Conservation (phyloP, 2,329 filamentous ascomycete species). For the Monilinia vaccinii-corymbosi region DNA sequence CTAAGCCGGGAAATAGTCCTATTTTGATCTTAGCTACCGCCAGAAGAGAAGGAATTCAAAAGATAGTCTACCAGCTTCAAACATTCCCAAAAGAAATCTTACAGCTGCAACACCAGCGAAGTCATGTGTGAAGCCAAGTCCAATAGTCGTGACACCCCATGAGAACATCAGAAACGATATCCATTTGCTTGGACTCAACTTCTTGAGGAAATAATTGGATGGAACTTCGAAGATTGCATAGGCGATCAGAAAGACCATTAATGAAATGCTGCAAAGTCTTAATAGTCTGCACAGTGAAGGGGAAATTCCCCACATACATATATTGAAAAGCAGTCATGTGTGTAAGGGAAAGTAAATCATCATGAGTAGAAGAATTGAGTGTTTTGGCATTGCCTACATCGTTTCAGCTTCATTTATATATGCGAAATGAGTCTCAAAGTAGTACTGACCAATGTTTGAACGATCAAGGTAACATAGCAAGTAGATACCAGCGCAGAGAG, state of each 20-base stretch:
- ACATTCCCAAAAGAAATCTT: slow-evolving; percentile 40
- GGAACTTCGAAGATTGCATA: slow-evolving; percentile 42
- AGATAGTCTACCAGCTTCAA: slow-evolving; percentile 35
- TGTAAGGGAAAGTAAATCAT: slow-evolving; percentile 55
- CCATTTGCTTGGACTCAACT: slow-evolving; percentile 38
- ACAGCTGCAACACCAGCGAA: slow-evolving; percentile 36
- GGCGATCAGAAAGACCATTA: slow-evolving; percentile 40
- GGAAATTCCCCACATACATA: slow-evolving; percentile 31
- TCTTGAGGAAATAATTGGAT: slow-evolving; percentile 41
- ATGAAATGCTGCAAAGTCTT: slow-evolving; percentile 29
- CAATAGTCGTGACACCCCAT: slow-evolving; percentile 41
- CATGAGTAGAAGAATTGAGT: slow-evolving; percentile 47
- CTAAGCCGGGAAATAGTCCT: slow-evolving; percentile 33
- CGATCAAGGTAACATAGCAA: slow-evolving; percentile 60
- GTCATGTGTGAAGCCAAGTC: slow-evolving; percentile 35
- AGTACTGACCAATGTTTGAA: slow-evolving; percentile 50
- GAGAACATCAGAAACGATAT: slow-evolving; percentile 41
- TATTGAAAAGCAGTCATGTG: slow-evolving; percentile 54
- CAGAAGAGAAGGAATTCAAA: slow-evolving; percentile 22
- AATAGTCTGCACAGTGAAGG: background rate
- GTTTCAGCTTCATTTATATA: background rate
- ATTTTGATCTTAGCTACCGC: slow-evolving; percentile 28
- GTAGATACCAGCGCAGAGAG: slow-evolving; percentile 55
- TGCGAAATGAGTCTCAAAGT: background rate
- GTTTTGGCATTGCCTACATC: slow-evolving; percentile 50